Base-by-base conservation (phyloP, 1,284 basidiomycete species). In the Malassezia dermatis region DNA sequence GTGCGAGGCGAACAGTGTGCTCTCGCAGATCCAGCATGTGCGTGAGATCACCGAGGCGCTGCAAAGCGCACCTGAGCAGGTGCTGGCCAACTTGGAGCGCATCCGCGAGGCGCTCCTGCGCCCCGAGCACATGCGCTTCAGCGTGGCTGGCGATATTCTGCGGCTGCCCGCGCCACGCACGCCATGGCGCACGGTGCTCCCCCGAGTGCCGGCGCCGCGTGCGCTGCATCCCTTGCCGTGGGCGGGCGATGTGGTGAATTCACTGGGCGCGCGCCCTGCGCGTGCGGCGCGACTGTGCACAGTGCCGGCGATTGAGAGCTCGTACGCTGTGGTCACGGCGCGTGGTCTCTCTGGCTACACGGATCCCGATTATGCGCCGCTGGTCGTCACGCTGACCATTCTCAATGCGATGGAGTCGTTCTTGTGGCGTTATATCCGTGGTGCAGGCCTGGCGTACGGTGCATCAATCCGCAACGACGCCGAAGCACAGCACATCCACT, bases 331-430 rank as follows among this genome's bases (percentile, higher is more conserved):
- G 24, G 86, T 93, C 71, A 84, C 83, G 12, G 81, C 87, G 0
- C 87, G 85, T 69, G 84, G 86, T 23, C 66, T 73, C 13, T 31
- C 59, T 26, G 59, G 57, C 54, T 73, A 62, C 56, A 56, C 61
- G 13, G 85, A 95, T 73, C 82, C 85, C 1, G 89, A 95, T 62
- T 85, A 85, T 56, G 86, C 93, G 1, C 86, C 86, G 13, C 77
- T 95, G 30, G 81, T 84, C 30, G 82, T 98, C n/a, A 85, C 90
- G 0, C 77, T 86, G 7, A 86, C 90, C 60, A 83, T 91, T 4
- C 78, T 99, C 45, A 95, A 95, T 65, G 93, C 89, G 2, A 84
- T 90, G 47, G 94, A 98, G 78, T 86, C 86, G 62, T 95, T 86
- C 75, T 82, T 98, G 54, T 98, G 94, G 93, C 60, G 70, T 12